Conservation (phyloP, 2,329 filamentous ascomycete genomes). For the Cercospora zeae-maydis region DNA sequence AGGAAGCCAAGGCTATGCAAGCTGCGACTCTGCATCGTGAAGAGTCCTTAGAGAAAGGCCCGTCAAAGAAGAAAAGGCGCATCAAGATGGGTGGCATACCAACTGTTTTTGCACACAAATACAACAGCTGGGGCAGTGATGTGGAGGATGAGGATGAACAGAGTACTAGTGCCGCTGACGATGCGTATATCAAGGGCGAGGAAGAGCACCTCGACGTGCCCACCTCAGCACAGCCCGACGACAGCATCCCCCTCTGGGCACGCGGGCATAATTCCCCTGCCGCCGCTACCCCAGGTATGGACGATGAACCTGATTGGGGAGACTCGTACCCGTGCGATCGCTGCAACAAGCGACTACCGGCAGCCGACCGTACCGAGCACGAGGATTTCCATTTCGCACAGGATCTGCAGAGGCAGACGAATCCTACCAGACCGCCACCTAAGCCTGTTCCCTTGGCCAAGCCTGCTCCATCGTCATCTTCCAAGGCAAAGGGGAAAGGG, state of each 20-base stretch:
- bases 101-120: slow-evolving; percentile 35
- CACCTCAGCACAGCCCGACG: slow-evolving; percentile 11
- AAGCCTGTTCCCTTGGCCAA: slow-evolving; percentile 20
- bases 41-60: slow-evolving; percentile 27
- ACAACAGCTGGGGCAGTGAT: slow-evolving; percentile 24
- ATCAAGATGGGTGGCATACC: slow-evolving; percentile 36
- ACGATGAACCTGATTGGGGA: not conserved
- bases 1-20: slow-evolving; percentile 52
- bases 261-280: slow-evolving; percentile 4
- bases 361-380: slow-evolving; percentile 66
- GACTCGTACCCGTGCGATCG: slow-evolving; percentile 56
- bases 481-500: slow-evolving; percentile 27
- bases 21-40: slow-evolving; percentile 22
- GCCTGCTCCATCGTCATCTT: slow-evolving; percentile 28
- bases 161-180: slow-evolving; percentile 7
- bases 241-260: slow-evolving; percentile 14
- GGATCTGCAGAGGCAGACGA: slow-evolving; percentile 66
- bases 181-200: not conserved
- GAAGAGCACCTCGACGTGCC: slow-evolving; percentile 8
- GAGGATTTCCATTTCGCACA: slow-evolving; percentile 93
- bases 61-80: slow-evolving; percentile 37
- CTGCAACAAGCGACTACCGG: slow-evolving; percentile 60
- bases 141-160: slow-evolving; percentile 13
- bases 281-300: not conserved
- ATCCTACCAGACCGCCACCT: slow-evolving; percentile 23